Evolutionary conservation across 345 rosid species (phyloP), one percentile per base, ranked within the genome.

Genomic region (Gossypium sturtianum): DNA sequence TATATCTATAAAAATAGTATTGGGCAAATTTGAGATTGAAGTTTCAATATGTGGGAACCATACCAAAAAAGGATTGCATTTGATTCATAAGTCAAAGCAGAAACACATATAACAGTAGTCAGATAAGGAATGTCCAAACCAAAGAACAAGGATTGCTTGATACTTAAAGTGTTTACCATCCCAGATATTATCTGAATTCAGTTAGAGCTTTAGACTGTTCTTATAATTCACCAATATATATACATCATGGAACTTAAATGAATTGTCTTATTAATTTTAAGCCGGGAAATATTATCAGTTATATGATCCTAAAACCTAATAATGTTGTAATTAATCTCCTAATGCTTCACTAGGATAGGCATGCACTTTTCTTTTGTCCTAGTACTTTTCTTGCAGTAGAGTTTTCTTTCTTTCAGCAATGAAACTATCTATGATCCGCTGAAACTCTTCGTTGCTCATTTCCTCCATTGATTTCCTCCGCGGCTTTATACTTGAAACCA

Each of bases 361-460:
- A 23, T 44, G 44, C 69, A 61, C 43, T 63, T 54, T 19, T 48
- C 69, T 64, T 23, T 45, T 38, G 22, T 49, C 57, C 22, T 11
- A 16, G 62, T 77, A 16, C n/a, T 44, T 53, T 41, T 76, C 73
- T 12, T 5, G 48, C 22, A 17, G 12, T 48, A 60, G 67, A 48
- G 41, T 58, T 52, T 44, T 80, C 75, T 71, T 81, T 49, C 16
- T 72, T 44, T 58, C 70, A 49, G 48, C 61, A 41, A 81, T 81
- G 71, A 81, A 84, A 49, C 74, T 76, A 66, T 84, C 84, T 12
- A 84, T 51, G 34, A 45, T 77, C 77, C 2, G 20, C 49, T 72
- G 77, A 68, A 83, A 71, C 75, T 83, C 79, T 59, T 83, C 84
- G 19, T 23, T 74, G 57, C 81, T 83, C 70, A 81, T 43, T 19